phyloP scores from a whole-genome alignment of 163 green algal genomes.

The Chloromonas sp. region DNA sequence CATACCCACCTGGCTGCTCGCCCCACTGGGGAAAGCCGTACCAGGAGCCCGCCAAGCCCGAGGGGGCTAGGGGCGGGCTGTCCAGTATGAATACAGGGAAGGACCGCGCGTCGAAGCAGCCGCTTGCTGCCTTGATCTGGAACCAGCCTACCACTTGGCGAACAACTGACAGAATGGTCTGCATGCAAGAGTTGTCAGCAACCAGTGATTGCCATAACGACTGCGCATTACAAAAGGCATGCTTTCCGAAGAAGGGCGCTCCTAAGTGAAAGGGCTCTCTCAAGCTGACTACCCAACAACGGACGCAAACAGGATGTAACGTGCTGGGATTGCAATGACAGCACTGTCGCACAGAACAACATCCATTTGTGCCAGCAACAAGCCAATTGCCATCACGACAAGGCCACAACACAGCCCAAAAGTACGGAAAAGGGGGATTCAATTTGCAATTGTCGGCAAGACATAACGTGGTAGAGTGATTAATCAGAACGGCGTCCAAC shows the following conservation, averaged over 20 bases:
- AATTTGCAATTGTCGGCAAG: background rate
- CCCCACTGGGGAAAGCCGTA: background rate
- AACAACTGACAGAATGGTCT: background rate
- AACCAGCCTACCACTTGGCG: constrained; percentile 39
- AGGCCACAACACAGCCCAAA: too few relatives aligned
- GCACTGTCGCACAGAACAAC: background rate
- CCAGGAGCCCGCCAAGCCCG: background rate
- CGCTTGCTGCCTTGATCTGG: constrained; percentile 3
- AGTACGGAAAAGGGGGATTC: background rate
- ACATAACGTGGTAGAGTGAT: background rate
- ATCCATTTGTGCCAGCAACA: background rate
- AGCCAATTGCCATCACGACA: too few relatives aligned
- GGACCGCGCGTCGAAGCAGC: background rate
- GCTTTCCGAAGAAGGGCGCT: background rate
- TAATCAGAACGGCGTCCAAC: background rate
- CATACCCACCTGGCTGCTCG: background rate
- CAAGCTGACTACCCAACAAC: background rate
- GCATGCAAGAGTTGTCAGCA: background rate
- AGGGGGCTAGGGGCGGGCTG: background rate
- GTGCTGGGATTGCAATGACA: background rate
- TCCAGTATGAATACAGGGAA: constrained; percentile 2
- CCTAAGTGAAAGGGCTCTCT: too few relatives aligned
- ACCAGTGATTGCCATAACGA: background rate
- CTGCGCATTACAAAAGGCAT: background rate
- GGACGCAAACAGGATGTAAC: background rate